Base-by-base conservation (phyloP, 2,329 filamentous ascomycete genomes). In the Fusarium sp. region DNA sequence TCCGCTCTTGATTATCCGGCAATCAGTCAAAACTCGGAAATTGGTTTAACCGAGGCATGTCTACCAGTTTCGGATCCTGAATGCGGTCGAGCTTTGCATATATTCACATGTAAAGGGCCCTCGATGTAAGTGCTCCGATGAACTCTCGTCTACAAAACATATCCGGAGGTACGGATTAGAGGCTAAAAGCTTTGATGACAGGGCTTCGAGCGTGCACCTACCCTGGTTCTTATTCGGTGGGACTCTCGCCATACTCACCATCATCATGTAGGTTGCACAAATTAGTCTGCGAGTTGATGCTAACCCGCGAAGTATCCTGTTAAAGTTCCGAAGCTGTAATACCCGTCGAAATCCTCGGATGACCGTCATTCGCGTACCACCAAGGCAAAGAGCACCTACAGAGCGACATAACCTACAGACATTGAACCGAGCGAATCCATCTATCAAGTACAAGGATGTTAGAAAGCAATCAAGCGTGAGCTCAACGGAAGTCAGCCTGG, bases 161-260 rank as follows among this genome's bases (percentile, higher is more conserved):
- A 7, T 18, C 4, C 11, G 4, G 9, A 38, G 16, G 33, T 15
- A 23, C 11, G 4, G n/a, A 21, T 18, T 28, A 15, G 37, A 9
- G 25, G 9, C 61, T 67, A 43, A 67, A 16, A 5, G 7, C 21
- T 6, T 25, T 6, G 1, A 15, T 8, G 4, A 23, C 9, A 67
- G 64, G 64, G 63, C 64, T 11, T 59, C 63, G 7, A 23, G 43
- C 33, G 64, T 67, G 19, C 13, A 67, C 12, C 6, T 67, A 33
- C 64, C 64, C 19, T 67, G 64, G 64, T 67, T 67, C 32, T 25
- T 67, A 25, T 67, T 67, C 15, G 64, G 64, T 16, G 64, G 64
- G 5, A 67, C 65, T 10, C 57, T 67, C 33, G 28, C 18, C 8
- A 67, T 67, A 40, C 5, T 67, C 4, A 40, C 28, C 13, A 40